Evolutionary conservation across 805 yeast species (phyloP).

Genomic region (Yarrowia bubula): DNA sequence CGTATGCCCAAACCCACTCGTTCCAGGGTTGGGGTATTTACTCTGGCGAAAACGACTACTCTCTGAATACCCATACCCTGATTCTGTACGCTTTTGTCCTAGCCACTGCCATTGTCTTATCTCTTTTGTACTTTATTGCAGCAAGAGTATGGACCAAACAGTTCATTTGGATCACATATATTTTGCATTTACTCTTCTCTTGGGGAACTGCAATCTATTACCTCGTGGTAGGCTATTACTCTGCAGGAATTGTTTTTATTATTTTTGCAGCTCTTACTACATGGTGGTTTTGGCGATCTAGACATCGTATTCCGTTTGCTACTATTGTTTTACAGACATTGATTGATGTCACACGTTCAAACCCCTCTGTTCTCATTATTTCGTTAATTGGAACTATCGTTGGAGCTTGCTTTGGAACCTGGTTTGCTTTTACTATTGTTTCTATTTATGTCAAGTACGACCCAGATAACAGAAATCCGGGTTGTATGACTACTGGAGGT

Average conservation of each 20-base stretch:
- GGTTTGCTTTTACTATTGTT: conserved; percentile 66
- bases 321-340: conserved; percentile 66
- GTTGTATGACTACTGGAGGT: conserved; percentile 52
- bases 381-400: conserved; percentile 59
- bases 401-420: conserved; percentile 59
- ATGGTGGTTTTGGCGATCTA: conserved; percentile 69
- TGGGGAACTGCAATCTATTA: conserved; percentile 76
- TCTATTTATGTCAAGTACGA: conserved; percentile 78
- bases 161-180: conserved; percentile 67
- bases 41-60: conserved; percentile 49
- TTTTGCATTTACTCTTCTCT: conserved; percentile 64
- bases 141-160: conserved; percentile 65
- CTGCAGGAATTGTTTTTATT: conserved; percentile 75
- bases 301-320: conserved; percentile 69
- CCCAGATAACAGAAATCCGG: conserved; percentile 42
- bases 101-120: conserved; percentile 57
- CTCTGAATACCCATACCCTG: conserved; percentile 72
- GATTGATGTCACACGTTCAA: conserved; percentile 71
- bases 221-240: conserved; percentile 63
- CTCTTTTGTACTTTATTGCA: conserved; percentile 53
- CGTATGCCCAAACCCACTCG: conserved; percentile 56
- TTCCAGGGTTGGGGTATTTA: conserved; percentile 66
- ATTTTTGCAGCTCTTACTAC: conserved; percentile 64
- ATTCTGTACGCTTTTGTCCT: conserved; percentile 66
- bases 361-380: conserved; percentile 66